A percentile compares a stretch with the other conserved stretches of the same genome.
Conservation (phyloP, 495 filamentous ascomycete genomes). For the Podospora fimiseda region DNA sequence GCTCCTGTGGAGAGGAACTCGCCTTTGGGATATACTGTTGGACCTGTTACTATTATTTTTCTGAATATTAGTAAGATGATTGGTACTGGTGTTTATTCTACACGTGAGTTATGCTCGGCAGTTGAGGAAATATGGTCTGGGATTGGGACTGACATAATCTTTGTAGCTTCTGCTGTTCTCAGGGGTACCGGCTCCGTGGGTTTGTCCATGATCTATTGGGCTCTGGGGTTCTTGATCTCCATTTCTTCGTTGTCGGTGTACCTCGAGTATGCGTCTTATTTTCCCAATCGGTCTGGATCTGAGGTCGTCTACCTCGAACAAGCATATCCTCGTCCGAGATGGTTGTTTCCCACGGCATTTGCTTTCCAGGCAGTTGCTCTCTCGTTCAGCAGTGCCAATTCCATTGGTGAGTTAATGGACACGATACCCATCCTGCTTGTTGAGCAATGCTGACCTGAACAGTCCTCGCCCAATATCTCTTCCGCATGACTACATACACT, state of each 20-base stretch:
- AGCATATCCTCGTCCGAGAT: slow-evolving; percentile 54
- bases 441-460: neutral
- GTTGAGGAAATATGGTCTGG: too few relatives aligned
- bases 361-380: slow-evolving; percentile 54
- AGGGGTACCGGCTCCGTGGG: slow-evolving; percentile 53
- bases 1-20: slow-evolving; percentile 56
- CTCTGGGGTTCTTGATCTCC: slow-evolving; percentile 50
- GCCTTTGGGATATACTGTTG: slow-evolving; percentile 55
- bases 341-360: slow-evolving; percentile 56
- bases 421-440: neutral
- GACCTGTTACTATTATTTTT: slow-evolving; percentile 49
- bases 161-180: slow-evolving; percentile 48
- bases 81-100: slow-evolving; percentile 60
- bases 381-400: slow-evolving; percentile 58
- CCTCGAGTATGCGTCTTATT: slow-evolving; percentile 55
- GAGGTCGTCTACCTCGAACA: slow-evolving; percentile 65
- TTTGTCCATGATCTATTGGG: slow-evolving; percentile 55
- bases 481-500: slow-evolving; percentile 38
- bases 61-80: slow-evolving; percentile 62
- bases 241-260: slow-evolving; percentile 47
- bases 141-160: too few relatives aligned
- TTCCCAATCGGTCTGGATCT: slow-evolving; percentile 58
- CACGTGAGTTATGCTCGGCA: slow-evolving; percentile 52
- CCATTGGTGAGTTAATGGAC: slow-evolving; percentile 50
- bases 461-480: slow-evolving; percentile 50